Base-by-base conservation (phyloP, 768 basidiomycete genomes). In the Leucosporidium yakuticum region DNA sequence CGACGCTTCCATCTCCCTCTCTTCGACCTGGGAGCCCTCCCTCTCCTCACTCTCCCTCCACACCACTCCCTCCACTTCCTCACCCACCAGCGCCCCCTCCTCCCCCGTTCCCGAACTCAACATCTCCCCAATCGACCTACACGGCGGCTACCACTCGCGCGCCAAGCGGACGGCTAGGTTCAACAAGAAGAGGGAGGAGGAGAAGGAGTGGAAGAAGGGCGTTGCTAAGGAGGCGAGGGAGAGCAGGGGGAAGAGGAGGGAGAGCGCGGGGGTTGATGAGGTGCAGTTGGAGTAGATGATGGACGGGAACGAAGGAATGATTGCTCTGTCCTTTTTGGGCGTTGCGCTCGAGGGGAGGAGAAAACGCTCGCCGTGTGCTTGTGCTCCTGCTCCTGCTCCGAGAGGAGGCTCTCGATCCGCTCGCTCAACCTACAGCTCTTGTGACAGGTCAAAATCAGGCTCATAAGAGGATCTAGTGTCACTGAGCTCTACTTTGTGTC, bases 111-210 rank as follows among this genome's bases (percentile, higher is more conserved):
- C 50, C 2, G 70, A 71, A 44, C 54, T 71, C 34, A 29, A 51
- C 3, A 47, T 71, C 31, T 36, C 53, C n/a, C 57, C 54, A 31
- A 58, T 71, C 62, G 70, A 71, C 64, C 58, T 71, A 48, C 64
- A 64, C 34, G 70, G 70, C 12, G 55, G 57, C 47, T 63, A 47
- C 58, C 63, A 49, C 58, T 63, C 61, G 27, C 56, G 70, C 5
- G 70, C 70, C n/a, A 63, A 63, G 29, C 60, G 60, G 58, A 68
- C 64, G 6, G 55, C 53, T 64, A 53, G 73, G 59, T 74, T 59
- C 67, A 65, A 70, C 44, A 58, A 34, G 50, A 56, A 61, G 61
- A 69, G 71, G 68, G 61, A 34, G 44, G 48, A 36, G 29, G 63
- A 67, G n/a, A 65, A 64, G 62, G 34, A 54, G 54, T 65, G 67